Evolutionary conservation across 2,329 filamentous ascomycete species (phyloP).

Genomic region (Xylariales sp.): DNA sequence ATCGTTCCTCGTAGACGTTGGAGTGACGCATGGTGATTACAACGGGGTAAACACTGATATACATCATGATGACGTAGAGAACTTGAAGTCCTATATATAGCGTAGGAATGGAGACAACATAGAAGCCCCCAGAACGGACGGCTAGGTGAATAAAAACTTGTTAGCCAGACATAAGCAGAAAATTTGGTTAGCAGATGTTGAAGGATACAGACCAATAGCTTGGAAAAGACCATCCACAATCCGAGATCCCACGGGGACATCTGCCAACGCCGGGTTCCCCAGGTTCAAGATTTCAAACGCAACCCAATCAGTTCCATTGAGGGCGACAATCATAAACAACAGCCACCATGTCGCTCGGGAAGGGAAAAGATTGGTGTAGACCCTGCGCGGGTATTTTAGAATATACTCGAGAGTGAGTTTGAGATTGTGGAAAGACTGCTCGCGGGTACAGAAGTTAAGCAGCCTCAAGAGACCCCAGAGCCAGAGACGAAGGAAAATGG

Average conservation of each 20-base stretch:
- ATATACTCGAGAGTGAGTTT: slow-evolving; percentile 31
- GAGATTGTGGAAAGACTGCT: slow-evolving; percentile 22
- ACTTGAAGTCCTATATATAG: slow-evolving; percentile 55
- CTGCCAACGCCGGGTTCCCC: slow-evolving; percentile 40
- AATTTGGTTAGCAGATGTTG: neutral
- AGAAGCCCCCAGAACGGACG: slow-evolving; percentile 50
- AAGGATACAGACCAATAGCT: slow-evolving; percentile 30
- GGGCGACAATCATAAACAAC: slow-evolving; percentile 35
- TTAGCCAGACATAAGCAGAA: neutral
- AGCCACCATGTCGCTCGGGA: slow-evolving; percentile 49
- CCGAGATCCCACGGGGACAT: slow-evolving; percentile 37
- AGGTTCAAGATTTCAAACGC: slow-evolving; percentile 50
- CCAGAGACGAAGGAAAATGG: slow-evolving; percentile 42
- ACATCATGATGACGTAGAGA: slow-evolving; percentile 62
- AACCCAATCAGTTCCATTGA: slow-evolving; percentile 40
- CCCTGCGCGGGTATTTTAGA: slow-evolving; percentile 32
- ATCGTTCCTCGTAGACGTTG: slow-evolving; percentile 68
- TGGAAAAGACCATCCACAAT: slow-evolving; percentile 51
- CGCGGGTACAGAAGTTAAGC: slow-evolving; percentile 15
- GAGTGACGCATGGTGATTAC: slow-evolving; percentile 63
- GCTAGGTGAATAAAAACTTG: too few species aligned
- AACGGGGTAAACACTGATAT: slow-evolving; percentile 60
- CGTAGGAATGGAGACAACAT: slow-evolving; percentile 43
- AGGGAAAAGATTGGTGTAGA: slow-evolving; percentile 48
- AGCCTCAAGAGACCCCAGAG: slow-evolving; percentile 38